Evolutionary conservation across 202 grass and related monocot species (phyloP).

Genomic region (Elaeis oleifera): DNA sequence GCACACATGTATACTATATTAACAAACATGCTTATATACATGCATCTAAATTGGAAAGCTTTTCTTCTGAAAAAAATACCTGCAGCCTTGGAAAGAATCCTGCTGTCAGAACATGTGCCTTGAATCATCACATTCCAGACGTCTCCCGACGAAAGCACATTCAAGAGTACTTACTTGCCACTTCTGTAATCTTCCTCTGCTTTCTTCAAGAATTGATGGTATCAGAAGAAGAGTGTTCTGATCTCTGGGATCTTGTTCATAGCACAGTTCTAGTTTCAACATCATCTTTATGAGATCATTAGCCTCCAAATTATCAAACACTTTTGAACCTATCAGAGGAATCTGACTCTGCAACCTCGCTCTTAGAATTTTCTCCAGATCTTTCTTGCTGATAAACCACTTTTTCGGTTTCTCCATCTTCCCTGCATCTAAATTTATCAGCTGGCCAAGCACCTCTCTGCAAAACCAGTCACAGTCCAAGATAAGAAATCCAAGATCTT

Average conservation of each 20-base stretch:
- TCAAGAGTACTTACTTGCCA: constrained; percentile 48
- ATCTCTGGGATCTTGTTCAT: constrained; percentile 81
- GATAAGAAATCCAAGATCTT: constrained; percentile 65
- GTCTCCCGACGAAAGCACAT: constrained; percentile 63
- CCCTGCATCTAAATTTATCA: constrained; percentile 24
- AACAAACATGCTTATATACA: too few species aligned
- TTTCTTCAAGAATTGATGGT: constrained; percentile 66
- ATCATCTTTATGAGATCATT: constrained; percentile 75
- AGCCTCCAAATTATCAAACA: constrained; percentile 45
- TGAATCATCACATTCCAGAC: constrained; percentile 58
- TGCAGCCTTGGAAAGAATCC: constrained; percentile 85
- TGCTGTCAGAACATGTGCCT: constrained; percentile 51
- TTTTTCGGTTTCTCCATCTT: constrained; percentile 7
- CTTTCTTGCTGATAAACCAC: constrained; percentile 58
- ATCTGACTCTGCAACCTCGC: constrained; percentile 44
- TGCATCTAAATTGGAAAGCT: too few species aligned
- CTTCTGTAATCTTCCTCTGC: constrained; percentile 29
- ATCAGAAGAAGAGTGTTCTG: constrained; percentile 58
- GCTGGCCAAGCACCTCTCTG: constrained; percentile 45
- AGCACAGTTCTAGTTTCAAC: constrained; percentile 68
- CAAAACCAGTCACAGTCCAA: constrained; percentile 75
- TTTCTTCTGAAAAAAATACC: constrained; percentile 24
- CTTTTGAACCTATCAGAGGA: constrained; percentile 25
- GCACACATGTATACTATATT: too few species aligned
- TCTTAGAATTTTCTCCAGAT: constrained; percentile 59